phyloP scores from a whole-genome alignment of 2,329 filamentous ascomycete genomes.

The Ophiostoma montium region DNA sequence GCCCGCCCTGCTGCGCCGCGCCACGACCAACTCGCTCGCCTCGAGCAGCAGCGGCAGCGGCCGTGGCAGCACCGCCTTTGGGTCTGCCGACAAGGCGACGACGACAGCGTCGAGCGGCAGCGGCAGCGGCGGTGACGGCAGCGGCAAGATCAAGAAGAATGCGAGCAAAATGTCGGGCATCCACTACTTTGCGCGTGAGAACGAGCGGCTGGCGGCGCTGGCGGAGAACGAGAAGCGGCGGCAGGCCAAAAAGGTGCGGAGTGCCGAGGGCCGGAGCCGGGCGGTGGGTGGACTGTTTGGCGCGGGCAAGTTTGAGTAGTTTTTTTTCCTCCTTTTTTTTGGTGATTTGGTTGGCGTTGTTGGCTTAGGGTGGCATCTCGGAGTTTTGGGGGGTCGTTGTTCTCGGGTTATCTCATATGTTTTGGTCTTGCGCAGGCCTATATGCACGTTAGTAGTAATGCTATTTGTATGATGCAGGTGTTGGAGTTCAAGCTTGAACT shows the following conservation, averaged over 20 bases:
- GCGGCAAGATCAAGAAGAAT: slow-evolving; percentile 31
- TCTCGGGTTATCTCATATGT: too few relatives aligned
- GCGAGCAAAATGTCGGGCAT: slow-evolving; percentile 47
- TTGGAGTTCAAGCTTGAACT: too few relatives aligned
- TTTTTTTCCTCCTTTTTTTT: background rate
- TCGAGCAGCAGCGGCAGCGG: slow-evolving; percentile 23
- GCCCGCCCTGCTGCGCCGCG: slow-evolving; percentile 56
- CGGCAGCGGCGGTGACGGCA: slow-evolving; percentile 16
- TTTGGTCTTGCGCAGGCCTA: too few relatives aligned
- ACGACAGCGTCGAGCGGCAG: background rate
- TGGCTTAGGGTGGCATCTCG: too few relatives aligned
- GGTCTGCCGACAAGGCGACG: background rate
- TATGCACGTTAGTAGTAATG: too few relatives aligned
- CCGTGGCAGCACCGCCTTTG: slow-evolving; percentile 16
- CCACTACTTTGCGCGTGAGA: slow-evolving; percentile 46
- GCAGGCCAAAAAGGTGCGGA: slow-evolving; percentile 42
- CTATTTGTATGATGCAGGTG: too few relatives aligned
- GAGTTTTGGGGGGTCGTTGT: too few relatives aligned
- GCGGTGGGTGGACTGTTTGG: slow-evolving; percentile 45
- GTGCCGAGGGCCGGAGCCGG: slow-evolving; percentile 40
- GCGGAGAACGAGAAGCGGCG: slow-evolving; percentile 43
- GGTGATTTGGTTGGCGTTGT: background rate
- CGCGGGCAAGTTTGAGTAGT: slow-evolving; percentile 37
- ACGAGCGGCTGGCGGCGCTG: slow-evolving; percentile 38
- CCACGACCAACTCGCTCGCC: slow-evolving; percentile 51